Conservation (phyloP, 2,329 filamentous ascomycete genomes). For the Fusarium keratoplasticum region DNA sequence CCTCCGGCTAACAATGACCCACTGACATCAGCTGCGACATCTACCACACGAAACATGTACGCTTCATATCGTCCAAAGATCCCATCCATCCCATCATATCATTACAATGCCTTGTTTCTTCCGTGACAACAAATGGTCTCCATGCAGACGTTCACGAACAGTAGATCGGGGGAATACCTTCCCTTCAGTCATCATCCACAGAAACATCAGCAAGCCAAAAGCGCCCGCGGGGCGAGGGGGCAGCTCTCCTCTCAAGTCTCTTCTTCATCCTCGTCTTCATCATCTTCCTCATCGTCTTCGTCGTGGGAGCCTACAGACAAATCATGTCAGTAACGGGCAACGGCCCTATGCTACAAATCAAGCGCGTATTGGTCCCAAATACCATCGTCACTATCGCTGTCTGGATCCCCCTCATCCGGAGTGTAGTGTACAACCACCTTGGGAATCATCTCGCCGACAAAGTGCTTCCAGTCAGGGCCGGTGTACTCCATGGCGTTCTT, state of each 20-base stretch:
- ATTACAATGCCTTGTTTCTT: background rate
- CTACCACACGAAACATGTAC: background rate
- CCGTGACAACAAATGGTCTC: background rate
- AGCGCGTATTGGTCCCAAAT: slow-evolving; percentile 46
- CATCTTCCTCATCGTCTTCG: slow-evolving; percentile 8
- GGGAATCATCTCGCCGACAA: slow-evolving; percentile 46
- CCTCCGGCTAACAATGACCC: background rate
- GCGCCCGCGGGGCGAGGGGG: background rate
- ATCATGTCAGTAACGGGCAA: slow-evolving; percentile 28
- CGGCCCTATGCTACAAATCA: slow-evolving; percentile 33
- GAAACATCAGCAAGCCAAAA: background rate
- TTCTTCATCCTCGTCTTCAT: background rate
- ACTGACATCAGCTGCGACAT: background rate
- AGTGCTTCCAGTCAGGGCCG: slow-evolving; percentile 52
- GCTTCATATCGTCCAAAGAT: background rate
- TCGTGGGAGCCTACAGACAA: slow-evolving; percentile 16
- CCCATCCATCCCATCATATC: background rate
- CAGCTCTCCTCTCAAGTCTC: background rate
- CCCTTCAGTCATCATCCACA: background rate
- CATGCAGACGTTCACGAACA: background rate
- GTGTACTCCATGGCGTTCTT: slow-evolving; percentile 41
- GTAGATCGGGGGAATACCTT: background rate
- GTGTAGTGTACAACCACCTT: slow-evolving; percentile 26
- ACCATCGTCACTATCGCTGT: slow-evolving; percentile 38
- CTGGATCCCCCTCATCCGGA: slow-evolving; percentile 23